These are phyloP conservation scores for Aureobasidium mangrovei DNA, from an alignment of 2,329 filamentous ascomycete species.

Conservation along the genomic window DNA sequence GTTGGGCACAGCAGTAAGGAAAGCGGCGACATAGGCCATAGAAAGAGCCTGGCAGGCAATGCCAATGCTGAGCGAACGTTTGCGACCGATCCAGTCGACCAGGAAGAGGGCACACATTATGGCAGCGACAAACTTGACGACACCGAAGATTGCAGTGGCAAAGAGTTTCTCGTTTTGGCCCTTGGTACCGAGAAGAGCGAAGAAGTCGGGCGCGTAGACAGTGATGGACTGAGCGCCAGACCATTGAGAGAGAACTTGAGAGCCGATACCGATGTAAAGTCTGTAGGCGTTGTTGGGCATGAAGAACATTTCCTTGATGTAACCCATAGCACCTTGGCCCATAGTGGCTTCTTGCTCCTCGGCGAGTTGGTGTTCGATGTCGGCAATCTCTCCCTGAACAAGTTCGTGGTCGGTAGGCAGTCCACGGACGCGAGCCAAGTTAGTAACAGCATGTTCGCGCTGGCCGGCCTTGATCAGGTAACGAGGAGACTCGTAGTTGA, in stretches of 20 bases:
- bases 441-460: constrained; percentile 52
- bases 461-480: constrained; percentile 58
- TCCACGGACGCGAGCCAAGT: constrained; percentile 50
- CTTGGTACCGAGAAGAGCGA: constrained; percentile 59
- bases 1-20: constrained; percentile 45
- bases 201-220: constrained; percentile 64
- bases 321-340: constrained; percentile 52
- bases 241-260: constrained; percentile 65
- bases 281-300: constrained; percentile 63
- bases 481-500: constrained; percentile 55
- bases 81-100: constrained; percentile 68
- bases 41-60: constrained; percentile 39
- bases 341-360: constrained; percentile 62
- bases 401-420: constrained; percentile 53
- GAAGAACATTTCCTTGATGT: constrained; percentile 59
- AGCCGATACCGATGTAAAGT: constrained; percentile 55
- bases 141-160: constrained; percentile 64
- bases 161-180: constrained; percentile 60
- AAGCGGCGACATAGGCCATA: constrained; percentile 45
- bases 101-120: constrained; percentile 65
- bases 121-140: constrained; percentile 60
- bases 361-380: constrained; percentile 55
- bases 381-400: constrained; percentile 44
- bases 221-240: constrained; percentile 62
- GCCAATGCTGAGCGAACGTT: constrained; percentile 43